A percentile compares a stretch with the other conserved stretches of the same genome.
phyloP scores from a whole-genome alignment of 495 filamentous ascomycete species.

The Hyphodiscus hymeniophilus region DNA sequence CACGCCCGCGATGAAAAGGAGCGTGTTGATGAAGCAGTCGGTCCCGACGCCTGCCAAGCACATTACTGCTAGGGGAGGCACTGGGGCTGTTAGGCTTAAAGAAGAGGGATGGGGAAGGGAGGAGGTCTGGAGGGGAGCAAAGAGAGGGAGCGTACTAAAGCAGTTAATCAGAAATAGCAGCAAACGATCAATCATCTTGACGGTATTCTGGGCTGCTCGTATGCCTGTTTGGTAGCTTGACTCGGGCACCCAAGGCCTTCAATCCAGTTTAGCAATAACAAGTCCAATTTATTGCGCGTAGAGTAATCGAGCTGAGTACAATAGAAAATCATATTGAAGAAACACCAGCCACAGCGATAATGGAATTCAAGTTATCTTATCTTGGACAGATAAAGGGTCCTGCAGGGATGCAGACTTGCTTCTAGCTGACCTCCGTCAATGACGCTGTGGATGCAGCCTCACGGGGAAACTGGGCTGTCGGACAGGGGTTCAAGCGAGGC shows the following conservation, averaged over 20 bases:
- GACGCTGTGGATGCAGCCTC: background rate
- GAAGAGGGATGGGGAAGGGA: no score
- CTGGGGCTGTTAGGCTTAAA: constrained; percentile 1
- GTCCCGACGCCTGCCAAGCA: constrained; percentile 21
- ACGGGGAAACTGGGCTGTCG: no score
- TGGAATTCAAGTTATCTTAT: background rate
- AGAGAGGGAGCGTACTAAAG: constrained; percentile 7
- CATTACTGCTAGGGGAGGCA: constrained; percentile 7
- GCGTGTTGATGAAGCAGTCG: constrained; percentile 28
- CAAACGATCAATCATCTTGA: constrained; percentile 12
- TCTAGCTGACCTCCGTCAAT: background rate
- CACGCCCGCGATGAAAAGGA: constrained; percentile 31
- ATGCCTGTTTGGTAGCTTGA: no score
- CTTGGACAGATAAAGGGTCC: background rate
- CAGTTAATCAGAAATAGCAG: constrained; percentile 15
- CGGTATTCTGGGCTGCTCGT: no score
- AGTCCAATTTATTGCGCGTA: no score
- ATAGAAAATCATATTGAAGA: no score
- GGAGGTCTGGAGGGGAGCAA: background rate
- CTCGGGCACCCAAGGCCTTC: no score
- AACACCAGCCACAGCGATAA: no score
- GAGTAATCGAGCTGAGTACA: no score
- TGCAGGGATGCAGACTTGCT: background rate
- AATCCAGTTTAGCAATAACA: no score
- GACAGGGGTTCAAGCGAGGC: no score